Evolutionary conservation across 768 basidiomycete genomes (phyloP).

Genomic region (Kwoniella dejecticola): DNA sequence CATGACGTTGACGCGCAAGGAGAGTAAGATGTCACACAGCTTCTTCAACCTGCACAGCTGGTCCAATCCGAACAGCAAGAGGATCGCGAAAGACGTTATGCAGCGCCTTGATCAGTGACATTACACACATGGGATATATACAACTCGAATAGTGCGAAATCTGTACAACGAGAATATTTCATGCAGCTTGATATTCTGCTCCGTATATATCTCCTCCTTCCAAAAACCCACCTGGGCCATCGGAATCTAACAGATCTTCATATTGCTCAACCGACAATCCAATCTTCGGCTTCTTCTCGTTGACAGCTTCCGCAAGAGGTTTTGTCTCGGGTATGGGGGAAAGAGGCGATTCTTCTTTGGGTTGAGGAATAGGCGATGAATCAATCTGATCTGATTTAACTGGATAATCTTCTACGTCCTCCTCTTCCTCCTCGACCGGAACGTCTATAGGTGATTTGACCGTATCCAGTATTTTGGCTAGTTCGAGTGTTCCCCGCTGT

Average conservation of each 20-base stretch:
- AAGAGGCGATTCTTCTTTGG: constrained; percentile 5
- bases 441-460: constrained; percentile 32
- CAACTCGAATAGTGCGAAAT: no score
- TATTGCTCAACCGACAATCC: constrained; percentile 39
- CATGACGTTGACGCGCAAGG: no score
- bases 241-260: constrained; percentile 46
- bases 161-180: not conserved
- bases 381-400: not conserved
- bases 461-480: constrained; percentile 66
- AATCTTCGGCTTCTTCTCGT: constrained; percentile 3
- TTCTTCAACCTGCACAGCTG: no score
- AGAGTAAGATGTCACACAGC: no score
- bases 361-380: not conserved
- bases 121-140: no score
- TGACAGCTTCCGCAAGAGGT: not conserved
- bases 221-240: constrained; percentile 38
- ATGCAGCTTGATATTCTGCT: not conserved
- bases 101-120: no score
- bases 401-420: constrained; percentile 6
- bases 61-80: no score
- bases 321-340: not conserved
- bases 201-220: constrained; percentile 38
- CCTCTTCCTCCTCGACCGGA: not conserved
- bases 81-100: no score
- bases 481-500: constrained; percentile 71